A percentile compares a stretch with the other conserved stretches of the same genome.
These are phyloP conservation scores for Echinosphaeria canescens DNA, from an alignment of 2,329 filamentous ascomycete species.

Conservation along the genomic window DNA sequence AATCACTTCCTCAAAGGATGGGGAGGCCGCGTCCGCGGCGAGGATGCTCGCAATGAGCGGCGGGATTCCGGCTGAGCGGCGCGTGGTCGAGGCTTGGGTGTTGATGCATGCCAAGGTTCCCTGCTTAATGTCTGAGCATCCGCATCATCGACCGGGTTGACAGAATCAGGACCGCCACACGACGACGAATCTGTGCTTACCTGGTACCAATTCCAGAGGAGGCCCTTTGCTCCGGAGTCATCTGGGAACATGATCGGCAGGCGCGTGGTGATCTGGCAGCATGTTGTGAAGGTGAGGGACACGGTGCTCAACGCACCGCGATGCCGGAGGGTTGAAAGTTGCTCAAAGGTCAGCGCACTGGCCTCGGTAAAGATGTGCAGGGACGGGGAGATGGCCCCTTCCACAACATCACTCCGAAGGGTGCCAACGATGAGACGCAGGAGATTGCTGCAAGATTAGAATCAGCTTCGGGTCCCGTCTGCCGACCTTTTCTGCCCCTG, in stretches of 20 bases:
- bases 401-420: constrained; percentile 23
- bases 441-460: constrained; percentile 32
- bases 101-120: constrained; percentile 49
- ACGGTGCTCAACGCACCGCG: constrained; percentile 89
- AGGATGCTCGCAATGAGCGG: constrained; percentile 69
- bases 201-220: constrained; percentile 51
- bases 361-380: constrained; percentile 37
- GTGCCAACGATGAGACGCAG: constrained; percentile 39
- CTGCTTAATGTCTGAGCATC: constrained; percentile 13
- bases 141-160: too few relatives aligned
- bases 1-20: constrained; percentile 45
- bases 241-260: constrained; percentile 10
- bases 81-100: constrained; percentile 60
- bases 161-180: too few relatives aligned
- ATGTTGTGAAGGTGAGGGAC: constrained; percentile 64
- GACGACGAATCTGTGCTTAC: too few relatives aligned
- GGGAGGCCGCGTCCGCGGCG: constrained; percentile 34
- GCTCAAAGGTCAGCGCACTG: constrained; percentile 57
- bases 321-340: constrained; percentile 68
- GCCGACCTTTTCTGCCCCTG: not conserved
- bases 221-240: constrained; percentile 11
- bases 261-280: constrained; percentile 44
- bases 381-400: constrained; percentile 22
- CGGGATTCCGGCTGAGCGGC: constrained; percentile 81
- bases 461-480: not conserved